Evolutionary conservation across 495 filamentous ascomycete genomes (phyloP).

Genomic region (Aspergillus heteromorphus): DNA sequence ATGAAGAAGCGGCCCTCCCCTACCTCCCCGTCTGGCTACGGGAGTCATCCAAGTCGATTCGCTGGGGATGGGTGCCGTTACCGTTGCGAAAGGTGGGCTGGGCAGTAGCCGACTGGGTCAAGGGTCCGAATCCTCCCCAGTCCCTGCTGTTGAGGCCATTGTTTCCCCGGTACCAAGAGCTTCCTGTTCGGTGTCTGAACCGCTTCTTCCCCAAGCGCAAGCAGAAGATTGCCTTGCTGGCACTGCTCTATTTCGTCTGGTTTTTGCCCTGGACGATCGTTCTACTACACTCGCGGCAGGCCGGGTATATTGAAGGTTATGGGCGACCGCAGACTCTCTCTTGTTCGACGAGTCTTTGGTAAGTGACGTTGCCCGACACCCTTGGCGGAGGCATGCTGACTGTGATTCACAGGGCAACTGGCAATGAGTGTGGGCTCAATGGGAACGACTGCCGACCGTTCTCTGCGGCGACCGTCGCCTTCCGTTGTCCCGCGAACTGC

Average conservation of each 20-base stretch:
- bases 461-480: conserved; percentile 59
- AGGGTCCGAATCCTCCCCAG: conserved; percentile 62
- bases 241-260: conserved; percentile 64
- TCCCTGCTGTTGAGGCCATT: conserved; percentile 62
- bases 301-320: conserved; percentile 61
- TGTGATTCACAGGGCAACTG: conserved; percentile 48
- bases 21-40: conserved; percentile 47
- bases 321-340: conserved; percentile 60
- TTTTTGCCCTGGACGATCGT: conserved; percentile 60
- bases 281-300: conserved; percentile 27
- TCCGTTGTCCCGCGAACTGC: conserved; percentile 78
- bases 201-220: conserved; percentile 56
- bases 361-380: conserved; percentile 11
- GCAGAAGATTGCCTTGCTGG: conserved; percentile 54
- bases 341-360: conserved; percentile 60
- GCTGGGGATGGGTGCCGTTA: conserved; percentile 49
- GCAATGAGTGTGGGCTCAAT: conserved; percentile 72
- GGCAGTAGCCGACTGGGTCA: conserved; percentile 56
- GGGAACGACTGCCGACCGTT: conserved; percentile 82
- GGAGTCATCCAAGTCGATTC: conserved; percentile 50
- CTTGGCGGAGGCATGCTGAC: not conserved
- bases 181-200: conserved; percentile 59
- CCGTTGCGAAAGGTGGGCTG: conserved; percentile 43
- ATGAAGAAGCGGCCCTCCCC: conserved; percentile 31
- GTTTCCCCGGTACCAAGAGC: conserved; percentile 63